Base-by-base conservation (phyloP, 106 monocot genomes). In the Hemerocallis citrina region DNA sequence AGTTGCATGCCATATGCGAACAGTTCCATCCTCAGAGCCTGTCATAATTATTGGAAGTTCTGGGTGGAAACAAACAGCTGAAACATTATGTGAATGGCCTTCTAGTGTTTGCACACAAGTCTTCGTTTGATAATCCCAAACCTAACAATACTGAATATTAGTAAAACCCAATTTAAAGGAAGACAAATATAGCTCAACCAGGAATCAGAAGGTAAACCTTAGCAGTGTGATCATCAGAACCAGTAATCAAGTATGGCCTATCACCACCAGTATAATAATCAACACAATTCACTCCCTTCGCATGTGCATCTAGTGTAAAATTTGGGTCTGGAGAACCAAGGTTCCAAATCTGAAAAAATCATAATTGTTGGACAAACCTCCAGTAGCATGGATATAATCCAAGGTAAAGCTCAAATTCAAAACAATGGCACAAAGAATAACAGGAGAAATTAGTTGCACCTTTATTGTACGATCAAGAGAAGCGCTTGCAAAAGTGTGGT, bases 41-140 rank as follows among this genome's bases (percentile, higher is more conserved):
- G 89, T 93, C 7, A 93, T 85, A 71, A 93, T 93, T 57, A 93
- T 93, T 15, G 93, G 93, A 68, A 93, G 88, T 61, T 93, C 93
- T 17, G 93, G 89, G 69, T 93, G 93, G 54, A 93, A 93, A 66
- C 93, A 85, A 14, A 93, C 93, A 69, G 93, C 76, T 29, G 89
- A 85, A 47, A 93, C 89, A 66, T 93, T 93, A 48, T 94, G 93
- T 32, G 89, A 86, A 64, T 95, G 94, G 12, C 94, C 94, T 78
- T 95, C 94, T 66, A 95, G 83, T 6, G 94, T 89, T 65, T 95
- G 89, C 40, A 95, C 85, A 46, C 94, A 95, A 42, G 83, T 89
- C 62, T 78, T 95, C 11, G 94, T 94, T 81, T 89, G 89, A 64
- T 94, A 94, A 68, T 94, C 94, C 94, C 94, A 94, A 6, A 94